phyloP scores from a whole-genome alignment of 73 alveolate species.

The Paramecium sonneborni region DNA sequence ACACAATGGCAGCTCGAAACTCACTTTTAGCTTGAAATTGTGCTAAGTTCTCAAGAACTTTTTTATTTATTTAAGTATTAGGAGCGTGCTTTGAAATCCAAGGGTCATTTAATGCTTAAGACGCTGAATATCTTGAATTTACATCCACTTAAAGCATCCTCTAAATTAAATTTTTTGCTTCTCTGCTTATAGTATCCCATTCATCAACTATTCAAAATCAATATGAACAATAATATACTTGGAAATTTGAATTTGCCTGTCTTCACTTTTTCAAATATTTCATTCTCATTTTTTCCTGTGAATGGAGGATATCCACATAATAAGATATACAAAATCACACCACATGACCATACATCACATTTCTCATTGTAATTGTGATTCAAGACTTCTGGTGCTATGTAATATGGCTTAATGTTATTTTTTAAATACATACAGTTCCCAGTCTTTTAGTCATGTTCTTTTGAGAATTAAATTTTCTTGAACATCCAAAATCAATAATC shows the following conservation, averaged over 20 bases:
- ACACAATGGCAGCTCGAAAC: conserved; percentile 57
- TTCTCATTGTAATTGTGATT: conserved; percentile 69
- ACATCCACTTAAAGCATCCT: conserved; percentile 69
- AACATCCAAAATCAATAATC: conserved; percentile 74
- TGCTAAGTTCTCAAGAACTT: conserved; percentile 43
- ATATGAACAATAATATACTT: background rate
- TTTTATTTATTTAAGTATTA: conserved; percentile 14
- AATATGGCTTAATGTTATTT: conserved; percentile 60
- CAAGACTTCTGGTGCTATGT: conserved; percentile 75
- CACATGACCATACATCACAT: conserved; percentile 82
- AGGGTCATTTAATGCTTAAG: conserved; percentile 68
- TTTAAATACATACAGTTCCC: background rate
- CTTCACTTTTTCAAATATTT: conserved; percentile 68
- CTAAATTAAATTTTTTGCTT: conserved; percentile 69
- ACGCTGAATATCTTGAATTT: conserved; percentile 59
- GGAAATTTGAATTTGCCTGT: conserved; percentile 56
- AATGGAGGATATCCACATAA: conserved; percentile 79
- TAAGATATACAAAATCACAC: conserved; percentile 75
- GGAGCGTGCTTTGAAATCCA: conserved; percentile 67
- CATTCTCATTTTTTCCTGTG: conserved; percentile 70
- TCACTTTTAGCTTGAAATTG: conserved; percentile 49
- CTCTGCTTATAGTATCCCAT: conserved; percentile 70
- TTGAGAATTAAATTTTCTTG: conserved; percentile 65
- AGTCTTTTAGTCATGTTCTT: conserved; percentile 65
- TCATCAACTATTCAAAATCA: conserved; percentile 64